Evolutionary conservation across 2,329 filamentous ascomycete species (phyloP).

Genomic region (Beauveria rudraprayagi): DNA sequence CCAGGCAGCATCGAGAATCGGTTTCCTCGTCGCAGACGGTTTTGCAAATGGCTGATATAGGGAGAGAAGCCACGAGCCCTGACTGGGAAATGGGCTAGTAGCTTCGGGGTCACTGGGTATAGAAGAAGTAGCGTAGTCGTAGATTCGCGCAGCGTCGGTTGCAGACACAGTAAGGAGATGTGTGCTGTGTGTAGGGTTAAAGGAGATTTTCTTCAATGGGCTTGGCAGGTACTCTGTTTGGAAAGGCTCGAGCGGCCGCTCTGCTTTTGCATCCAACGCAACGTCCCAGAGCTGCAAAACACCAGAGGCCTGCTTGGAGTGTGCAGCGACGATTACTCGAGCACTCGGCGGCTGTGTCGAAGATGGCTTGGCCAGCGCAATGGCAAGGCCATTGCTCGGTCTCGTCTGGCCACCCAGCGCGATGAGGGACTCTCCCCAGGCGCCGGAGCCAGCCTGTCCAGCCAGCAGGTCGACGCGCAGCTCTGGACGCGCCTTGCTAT

Average conservation of each 20-base stretch:
- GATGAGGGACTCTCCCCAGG: constrained; percentile 54
- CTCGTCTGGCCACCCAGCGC: constrained; percentile 46
- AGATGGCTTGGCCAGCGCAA: constrained; percentile 41
- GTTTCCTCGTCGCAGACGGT: constrained; percentile 44
- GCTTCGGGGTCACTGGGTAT: constrained; percentile 43
- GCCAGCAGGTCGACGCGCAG: constrained; percentile 42
- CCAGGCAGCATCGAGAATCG: constrained; percentile 56
- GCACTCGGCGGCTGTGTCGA: constrained; percentile 29
- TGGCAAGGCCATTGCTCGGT: constrained; percentile 46
- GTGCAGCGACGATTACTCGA: constrained; percentile 50
- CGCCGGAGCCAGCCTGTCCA: constrained; percentile 48
- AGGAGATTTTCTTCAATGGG: constrained; percentile 48
- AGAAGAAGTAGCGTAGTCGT: constrained; percentile 50
- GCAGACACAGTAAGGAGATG: constrained; percentile 51
- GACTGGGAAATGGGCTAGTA: constrained; percentile 43
- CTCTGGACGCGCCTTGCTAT: constrained; percentile 49
- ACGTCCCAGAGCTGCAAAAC: constrained; percentile 52
- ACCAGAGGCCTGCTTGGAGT: constrained; percentile 52
- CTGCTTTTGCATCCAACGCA: constrained; percentile 33
- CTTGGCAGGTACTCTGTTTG: constrained; percentile 51
- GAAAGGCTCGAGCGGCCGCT: constrained; percentile 39
- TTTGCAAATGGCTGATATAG: constrained; percentile 50
- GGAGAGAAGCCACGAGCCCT: constrained; percentile 58
- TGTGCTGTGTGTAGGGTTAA: constrained; percentile 51
- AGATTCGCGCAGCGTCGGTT: constrained; percentile 50